Evolutionary conservation across 2,329 filamentous ascomycete genomes (phyloP), one percentile per base, ranked within the genome.

Genomic region (Aspergillus sp.): DNA sequence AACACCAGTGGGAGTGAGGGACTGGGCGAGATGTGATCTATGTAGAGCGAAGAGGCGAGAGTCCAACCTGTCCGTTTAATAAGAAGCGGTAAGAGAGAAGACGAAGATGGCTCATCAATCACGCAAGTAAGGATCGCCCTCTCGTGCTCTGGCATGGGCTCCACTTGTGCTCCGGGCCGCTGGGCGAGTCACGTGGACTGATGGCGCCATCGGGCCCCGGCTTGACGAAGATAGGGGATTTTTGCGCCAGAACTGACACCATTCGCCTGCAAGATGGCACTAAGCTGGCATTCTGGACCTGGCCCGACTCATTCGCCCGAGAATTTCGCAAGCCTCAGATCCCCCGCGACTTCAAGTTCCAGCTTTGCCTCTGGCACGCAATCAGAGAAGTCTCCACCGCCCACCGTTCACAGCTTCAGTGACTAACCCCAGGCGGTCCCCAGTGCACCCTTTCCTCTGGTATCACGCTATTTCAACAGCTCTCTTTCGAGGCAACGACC

Each of bases 171-270:
- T 42, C 48, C 47, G 32, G n/a, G 18, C n/a, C 17, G 26, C 26
- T 39, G 54, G 61, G 49, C 32, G 30, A 1, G 5, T 32, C 63
- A 67, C 66, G 60, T 68, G 66, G 56, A 8, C 24, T 18, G 56
- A 67, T 66, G 47, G 61, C 65, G 62, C 64, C 58, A 65, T 66
- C 44, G 20, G 55, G 51, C 38, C 4, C 26, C 12, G 13, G 17
- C 17, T 36, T 63, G 57, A 55, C 61, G 66, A 60, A 54, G 60
- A 30, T n/a, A 44, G 38, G 20, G 48, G 24, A 49, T 53, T 8
- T 18, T 17, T 20, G 20, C 30, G 34, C 39, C 48, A 36, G 32
- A 39, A 18, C 15, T 59, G 30, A 53, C 54, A 57, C 61, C 50
- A 63, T 65, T 61, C 50, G 55, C 45, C 32, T 43, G 42, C 36